Conservation (phyloP, 352 stramenopile species). For the Aphanomyces astaci region DNA sequence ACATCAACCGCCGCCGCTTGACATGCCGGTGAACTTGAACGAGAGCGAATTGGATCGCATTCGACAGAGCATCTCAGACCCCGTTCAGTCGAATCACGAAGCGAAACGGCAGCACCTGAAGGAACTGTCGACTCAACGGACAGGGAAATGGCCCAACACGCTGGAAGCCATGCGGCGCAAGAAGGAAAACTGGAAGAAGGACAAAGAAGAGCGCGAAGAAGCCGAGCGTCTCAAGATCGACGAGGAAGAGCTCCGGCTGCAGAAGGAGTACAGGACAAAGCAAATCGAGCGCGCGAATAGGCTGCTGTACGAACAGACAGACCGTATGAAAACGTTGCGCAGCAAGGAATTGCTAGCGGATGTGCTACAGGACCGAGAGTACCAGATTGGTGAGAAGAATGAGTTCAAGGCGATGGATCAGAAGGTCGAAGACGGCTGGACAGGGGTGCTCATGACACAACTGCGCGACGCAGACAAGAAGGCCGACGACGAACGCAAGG, state of each 20-base stretch:
- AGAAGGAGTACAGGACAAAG: constrained; percentile 56
- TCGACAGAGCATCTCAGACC: constrained; percentile 54
- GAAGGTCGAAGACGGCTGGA: constrained; percentile 32
- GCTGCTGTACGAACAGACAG: constrained; percentile 86
- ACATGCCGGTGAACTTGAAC: constrained; percentile 23
- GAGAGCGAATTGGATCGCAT: constrained; percentile 64
- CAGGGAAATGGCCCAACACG: constrained; percentile 87
- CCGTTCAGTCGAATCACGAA: constrained; percentile 56
- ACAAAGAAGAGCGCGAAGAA: constrained; percentile 82
- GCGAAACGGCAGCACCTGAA: constrained; percentile 55
- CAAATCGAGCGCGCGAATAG: constrained; percentile 82
- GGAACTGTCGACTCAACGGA: constrained; percentile 69
- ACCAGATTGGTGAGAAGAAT: constrained; percentile 73
- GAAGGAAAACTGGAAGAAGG: constrained; percentile 87
- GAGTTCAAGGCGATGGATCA: constrained; percentile 36
- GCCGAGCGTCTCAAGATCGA: constrained; percentile 61
- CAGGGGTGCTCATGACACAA: constrained; percentile 23
- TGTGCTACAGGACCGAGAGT: constrained; percentile 74
- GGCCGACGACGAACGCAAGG: constrained; percentile 41
- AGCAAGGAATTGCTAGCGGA: constrained; percentile 80
- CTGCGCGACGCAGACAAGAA: constrained; percentile 39
- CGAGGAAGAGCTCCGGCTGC: constrained; percentile 64
- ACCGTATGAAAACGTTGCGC: constrained; percentile 87
- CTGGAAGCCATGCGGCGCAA: constrained; percentile 83
- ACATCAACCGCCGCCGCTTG: neutral